These are phyloP conservation scores for Forsythia suspensa DNA, from an alignment of 257 asterid genomes.

Conservation along the genomic window DNA sequence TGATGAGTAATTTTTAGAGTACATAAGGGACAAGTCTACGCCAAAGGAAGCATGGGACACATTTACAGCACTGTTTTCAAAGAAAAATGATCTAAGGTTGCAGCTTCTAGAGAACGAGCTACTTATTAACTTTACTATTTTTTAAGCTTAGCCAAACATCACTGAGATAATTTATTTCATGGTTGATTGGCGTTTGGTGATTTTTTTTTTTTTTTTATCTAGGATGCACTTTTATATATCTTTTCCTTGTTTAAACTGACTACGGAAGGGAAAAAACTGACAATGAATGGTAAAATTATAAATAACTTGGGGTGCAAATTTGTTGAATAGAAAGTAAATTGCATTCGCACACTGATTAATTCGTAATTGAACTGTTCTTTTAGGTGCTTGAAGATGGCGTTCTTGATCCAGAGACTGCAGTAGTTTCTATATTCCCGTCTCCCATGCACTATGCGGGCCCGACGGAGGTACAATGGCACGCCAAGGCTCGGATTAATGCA, in stretches of 20 bases:
- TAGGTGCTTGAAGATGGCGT: conserved; percentile 94
- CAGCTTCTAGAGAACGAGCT: no score
- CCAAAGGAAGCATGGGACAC: no score
- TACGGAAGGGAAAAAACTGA: background rate
- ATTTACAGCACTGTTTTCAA: no score
- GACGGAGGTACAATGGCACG: conserved; percentile 98
- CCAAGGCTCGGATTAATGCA: conserved; percentile 94
- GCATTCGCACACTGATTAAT: background rate
- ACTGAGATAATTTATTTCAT: no score
- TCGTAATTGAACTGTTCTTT: background rate
- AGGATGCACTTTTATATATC: background rate
- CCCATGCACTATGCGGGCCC: conserved; percentile 99
- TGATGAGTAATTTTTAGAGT: no score
- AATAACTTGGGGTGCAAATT: background rate
- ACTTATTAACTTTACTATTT: no score
- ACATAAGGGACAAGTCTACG: no score
- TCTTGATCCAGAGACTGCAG: conserved; percentile 88
- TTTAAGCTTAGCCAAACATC: no score
- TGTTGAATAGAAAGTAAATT: background rate
- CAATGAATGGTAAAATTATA: background rate
- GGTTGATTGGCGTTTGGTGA: no score
- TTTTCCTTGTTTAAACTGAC: background rate
- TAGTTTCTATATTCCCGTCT: conserved; percentile 92
- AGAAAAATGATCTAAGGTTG: no score
- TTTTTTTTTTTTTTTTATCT: no score